These are phyloP conservation scores for Termitomyces sp. DNA, from an alignment of 768 basidiomycete species.

Conservation along the genomic window DNA sequence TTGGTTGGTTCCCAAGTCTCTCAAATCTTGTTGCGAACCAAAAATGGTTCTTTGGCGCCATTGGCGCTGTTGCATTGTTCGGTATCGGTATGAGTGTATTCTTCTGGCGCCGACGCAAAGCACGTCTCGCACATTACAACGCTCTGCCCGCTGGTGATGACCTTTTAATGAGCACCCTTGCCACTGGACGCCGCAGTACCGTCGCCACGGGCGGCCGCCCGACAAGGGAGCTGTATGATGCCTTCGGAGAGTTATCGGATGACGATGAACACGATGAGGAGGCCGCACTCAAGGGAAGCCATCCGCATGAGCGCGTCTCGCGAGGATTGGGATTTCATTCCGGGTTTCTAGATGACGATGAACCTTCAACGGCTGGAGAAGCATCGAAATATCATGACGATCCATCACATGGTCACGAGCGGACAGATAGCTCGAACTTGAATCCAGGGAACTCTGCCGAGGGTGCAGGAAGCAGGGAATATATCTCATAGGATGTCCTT, in stretches of 20 bases:
- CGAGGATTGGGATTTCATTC: conserved; percentile 61
- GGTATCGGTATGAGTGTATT: conserved; percentile 63
- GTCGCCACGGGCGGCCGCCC: conserved; percentile 33
- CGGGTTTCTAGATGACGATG: conserved; percentile 80
- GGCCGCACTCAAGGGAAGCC: conserved; percentile 47
- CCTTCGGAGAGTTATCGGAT: conserved; percentile 87
- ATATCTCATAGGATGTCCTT: conserved; percentile 33
- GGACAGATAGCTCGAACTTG: conserved; percentile 10
- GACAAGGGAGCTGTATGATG: conserved; percentile 92
- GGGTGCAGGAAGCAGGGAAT: conserved; percentile 73
- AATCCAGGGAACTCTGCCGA: conserved; percentile 31
- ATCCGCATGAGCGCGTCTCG: conserved; percentile 25
- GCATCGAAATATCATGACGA: conserved; percentile 49
- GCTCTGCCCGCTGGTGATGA: conserved; percentile 60
- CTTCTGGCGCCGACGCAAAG: conserved; percentile 68
- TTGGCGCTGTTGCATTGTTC: conserved; percentile 75
- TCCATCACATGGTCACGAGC: conserved; percentile 27
- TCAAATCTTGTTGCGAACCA: conserved; percentile 65
- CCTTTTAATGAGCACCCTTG: conserved; percentile 71
- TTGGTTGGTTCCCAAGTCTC: conserved; percentile 83
- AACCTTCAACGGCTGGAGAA: conserved; percentile 29
- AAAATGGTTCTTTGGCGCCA: conserved; percentile 87
- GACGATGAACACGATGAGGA: conserved; percentile 75
- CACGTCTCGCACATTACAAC: conserved; percentile 45
- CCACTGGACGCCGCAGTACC: conserved; percentile 25